A percentile compares a stretch with the other conserved stretches of the same genome.
Conservation (phyloP, 805 yeast species). For the Candida dajiaensis region DNA sequence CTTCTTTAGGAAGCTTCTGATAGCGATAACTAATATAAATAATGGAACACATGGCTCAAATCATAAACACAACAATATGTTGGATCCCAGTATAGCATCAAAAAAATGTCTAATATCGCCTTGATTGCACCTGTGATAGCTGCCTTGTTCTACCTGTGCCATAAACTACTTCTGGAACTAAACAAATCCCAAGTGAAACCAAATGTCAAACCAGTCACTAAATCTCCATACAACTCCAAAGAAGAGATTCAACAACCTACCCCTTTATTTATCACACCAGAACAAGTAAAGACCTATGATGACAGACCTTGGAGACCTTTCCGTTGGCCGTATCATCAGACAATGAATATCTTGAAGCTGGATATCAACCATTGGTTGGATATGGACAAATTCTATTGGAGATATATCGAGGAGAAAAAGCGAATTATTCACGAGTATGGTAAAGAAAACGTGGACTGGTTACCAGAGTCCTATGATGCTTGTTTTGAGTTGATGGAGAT, state of each 20-base stretch:
- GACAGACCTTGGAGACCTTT: conserved; percentile 81
- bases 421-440: conserved; percentile 55
- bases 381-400: conserved; percentile 71
- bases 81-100: too few relatives aligned
- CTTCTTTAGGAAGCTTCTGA: neutral
- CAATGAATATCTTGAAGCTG: conserved; percentile 68
- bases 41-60: neutral
- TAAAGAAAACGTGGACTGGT: conserved; percentile 55
- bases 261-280: conserved; percentile 60
- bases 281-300: conserved; percentile 57
- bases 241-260: conserved; percentile 31
- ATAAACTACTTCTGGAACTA: neutral
- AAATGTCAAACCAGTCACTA: neutral
- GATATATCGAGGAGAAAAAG: conserved; percentile 57
- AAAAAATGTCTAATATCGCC: neutral
- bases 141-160: neutral
- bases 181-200: neutral
- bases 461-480: conserved; percentile 59
- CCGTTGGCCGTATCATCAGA: conserved; percentile 76
- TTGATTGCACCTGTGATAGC: neutral
- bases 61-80: too few relatives aligned
- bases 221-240: conserved; percentile 1
- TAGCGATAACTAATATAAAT: neutral
- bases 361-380: conserved; percentile 74
- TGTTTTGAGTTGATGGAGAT: conserved; percentile 57